phyloP scores from a whole-genome alignment of 345 rosid species.

The Linum lewisii region DNA sequence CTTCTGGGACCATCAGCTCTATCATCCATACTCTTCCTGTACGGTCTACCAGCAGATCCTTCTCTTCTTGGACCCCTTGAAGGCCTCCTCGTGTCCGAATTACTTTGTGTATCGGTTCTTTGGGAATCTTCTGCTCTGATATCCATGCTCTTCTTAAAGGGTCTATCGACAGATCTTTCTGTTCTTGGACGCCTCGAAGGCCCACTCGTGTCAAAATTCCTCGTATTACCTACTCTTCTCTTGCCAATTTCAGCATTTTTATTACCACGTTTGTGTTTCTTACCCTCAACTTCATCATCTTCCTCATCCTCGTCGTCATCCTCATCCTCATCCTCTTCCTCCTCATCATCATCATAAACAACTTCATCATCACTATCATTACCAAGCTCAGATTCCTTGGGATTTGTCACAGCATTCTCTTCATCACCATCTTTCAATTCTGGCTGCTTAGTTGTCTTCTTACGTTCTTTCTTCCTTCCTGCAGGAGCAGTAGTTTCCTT shows the following conservation, averaged over 20 bases:
- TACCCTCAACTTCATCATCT: slow-evolving; percentile 21
- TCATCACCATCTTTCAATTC: slow-evolving; percentile 22
- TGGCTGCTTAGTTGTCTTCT: slow-evolving; percentile 24
- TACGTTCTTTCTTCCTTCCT: slow-evolving; percentile 33
- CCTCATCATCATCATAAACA: slow-evolving; percentile 19
- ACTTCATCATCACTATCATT: slow-evolving; percentile 25
- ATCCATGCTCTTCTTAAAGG: background rate
- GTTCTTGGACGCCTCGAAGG: slow-evolving; percentile 9
- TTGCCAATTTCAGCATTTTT: slow-evolving; percentile 9
- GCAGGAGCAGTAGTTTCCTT: slow-evolving; percentile 24
- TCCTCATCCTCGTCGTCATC: slow-evolving; percentile 20
- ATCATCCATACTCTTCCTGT: background rate
- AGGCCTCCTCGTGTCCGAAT: background rate
- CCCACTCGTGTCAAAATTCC: slow-evolving; percentile 6
- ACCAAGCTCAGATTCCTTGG: slow-evolving; percentile 28
- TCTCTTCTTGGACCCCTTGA: background rate
- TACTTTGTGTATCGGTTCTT: background rate
- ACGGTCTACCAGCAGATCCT: background rate
- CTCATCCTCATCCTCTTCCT: slow-evolving; percentile 29
- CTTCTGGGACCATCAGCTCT: background rate
- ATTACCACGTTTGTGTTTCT: slow-evolving; percentile 5
- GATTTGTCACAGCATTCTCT: slow-evolving; percentile 15
- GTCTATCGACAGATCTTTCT: slow-evolving; percentile 13
- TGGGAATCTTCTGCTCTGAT: background rate
- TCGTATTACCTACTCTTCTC: slow-evolving; percentile 10